Evolutionary conservation across 768 basidiomycete species (phyloP).

Genomic region (Dioszegia crocea): DNA sequence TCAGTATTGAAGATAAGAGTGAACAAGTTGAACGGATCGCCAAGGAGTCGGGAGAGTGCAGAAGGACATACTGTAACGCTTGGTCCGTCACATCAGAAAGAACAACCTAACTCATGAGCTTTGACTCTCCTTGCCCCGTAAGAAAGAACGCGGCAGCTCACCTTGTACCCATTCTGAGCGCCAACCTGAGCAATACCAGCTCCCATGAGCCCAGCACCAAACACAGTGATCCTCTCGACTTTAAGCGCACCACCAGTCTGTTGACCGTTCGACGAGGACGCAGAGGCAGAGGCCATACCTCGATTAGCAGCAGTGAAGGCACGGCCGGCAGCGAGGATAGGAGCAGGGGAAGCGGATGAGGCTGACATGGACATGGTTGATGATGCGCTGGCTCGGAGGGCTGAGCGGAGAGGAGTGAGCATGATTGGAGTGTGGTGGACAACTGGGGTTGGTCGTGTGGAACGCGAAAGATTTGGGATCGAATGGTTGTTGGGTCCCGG

Average conservation of each 20-base stretch:
- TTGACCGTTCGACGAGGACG: background rate
- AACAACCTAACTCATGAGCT: constrained; percentile 38
- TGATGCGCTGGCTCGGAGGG: background rate
- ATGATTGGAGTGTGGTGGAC: too few relatives aligned
- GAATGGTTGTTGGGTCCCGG: too few relatives aligned
- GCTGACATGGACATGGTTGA: background rate
- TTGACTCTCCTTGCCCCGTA: background rate
- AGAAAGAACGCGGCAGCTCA: constrained; percentile 10
- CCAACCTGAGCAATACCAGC: constrained; percentile 54
- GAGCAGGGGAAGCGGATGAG: background rate
- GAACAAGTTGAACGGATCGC: too few relatives aligned
- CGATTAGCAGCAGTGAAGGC: background rate
- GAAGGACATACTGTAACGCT: constrained; percentile 40
- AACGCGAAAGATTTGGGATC: background rate
- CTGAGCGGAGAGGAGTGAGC: constrained; percentile 12
- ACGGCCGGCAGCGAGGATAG: background rate
- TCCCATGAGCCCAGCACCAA: constrained; percentile 53
- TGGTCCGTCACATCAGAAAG: constrained; percentile 50
- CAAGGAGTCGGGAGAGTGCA: too few relatives aligned
- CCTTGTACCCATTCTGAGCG: constrained; percentile 52
- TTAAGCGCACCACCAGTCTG: background rate
- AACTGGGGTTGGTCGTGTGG: too few relatives aligned
- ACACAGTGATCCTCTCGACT: constrained; percentile 50
- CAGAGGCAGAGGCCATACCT: background rate
- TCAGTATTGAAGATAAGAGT: too few relatives aligned